phyloP scores from a whole-genome alignment of 2,329 filamentous ascomycete species.

The Fusarium haematococcum region DNA sequence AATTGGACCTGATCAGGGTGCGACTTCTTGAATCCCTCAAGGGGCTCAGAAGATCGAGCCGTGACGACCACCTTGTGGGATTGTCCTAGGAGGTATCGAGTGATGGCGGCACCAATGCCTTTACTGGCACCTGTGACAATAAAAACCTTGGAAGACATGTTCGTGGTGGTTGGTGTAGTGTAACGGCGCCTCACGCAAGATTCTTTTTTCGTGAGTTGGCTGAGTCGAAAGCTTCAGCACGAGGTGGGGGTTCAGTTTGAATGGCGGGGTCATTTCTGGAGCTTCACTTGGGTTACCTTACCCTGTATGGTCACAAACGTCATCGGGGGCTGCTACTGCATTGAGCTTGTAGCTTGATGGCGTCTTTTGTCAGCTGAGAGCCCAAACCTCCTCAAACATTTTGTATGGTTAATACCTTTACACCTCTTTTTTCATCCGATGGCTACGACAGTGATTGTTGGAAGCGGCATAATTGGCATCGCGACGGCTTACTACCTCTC shows the following conservation, averaged over 20 bases:
- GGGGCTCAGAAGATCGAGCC: constrained; percentile 62
- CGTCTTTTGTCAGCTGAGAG: constrained; percentile 1
- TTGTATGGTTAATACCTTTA: constrained; percentile 2
- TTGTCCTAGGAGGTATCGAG: constrained; percentile 62
- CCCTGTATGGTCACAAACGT: constrained; percentile 37
- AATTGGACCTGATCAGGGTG: constrained; percentile 64
- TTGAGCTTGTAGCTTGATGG: not conserved
- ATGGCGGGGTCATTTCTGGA: constrained; percentile 34
- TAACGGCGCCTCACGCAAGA: not conserved
- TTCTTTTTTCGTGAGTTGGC: not conserved
- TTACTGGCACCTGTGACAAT: constrained; percentile 76
- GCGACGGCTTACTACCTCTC: constrained; percentile 81
- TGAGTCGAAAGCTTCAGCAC: constrained; percentile 12
- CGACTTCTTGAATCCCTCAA: constrained; percentile 64
- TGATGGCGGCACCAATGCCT: constrained; percentile 70
- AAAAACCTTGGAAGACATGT: constrained; percentile 71
- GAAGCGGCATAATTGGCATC: constrained; percentile 76
- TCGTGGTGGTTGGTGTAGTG: constrained; percentile 21
- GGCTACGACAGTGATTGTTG: constrained; percentile 73
- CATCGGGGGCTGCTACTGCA: constrained; percentile 19
- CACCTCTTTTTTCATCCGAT: constrained; percentile 38
- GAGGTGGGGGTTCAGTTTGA: constrained; percentile 24
- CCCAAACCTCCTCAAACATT: not conserved
- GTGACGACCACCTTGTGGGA: constrained; percentile 71
- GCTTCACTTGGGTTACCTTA: constrained; percentile 15